Base-by-base conservation (phyloP, 495 filamentous ascomycete species). In the Umbilicaria muhlenbergii region DNA sequence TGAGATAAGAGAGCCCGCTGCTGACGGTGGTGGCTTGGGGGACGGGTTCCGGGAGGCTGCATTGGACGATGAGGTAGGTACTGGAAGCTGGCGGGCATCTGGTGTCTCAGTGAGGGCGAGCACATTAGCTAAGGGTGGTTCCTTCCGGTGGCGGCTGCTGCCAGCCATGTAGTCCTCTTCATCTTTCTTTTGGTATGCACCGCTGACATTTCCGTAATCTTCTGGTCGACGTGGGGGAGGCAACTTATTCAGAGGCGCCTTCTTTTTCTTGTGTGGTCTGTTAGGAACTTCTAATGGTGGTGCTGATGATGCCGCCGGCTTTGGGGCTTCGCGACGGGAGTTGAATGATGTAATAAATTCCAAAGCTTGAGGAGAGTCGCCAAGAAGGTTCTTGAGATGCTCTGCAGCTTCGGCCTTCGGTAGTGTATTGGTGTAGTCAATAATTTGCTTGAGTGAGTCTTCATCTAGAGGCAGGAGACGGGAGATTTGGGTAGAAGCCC, bases 281-380 rank as follows among this genome's bases (percentile, higher is more conserved):
- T 59, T 48, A 10, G 57, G 45, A 24, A 41, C 39, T 18, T 49
- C 44, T 39, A 45, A 32, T 52, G 39, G 45, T 37, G 41, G 32
- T 11, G 56, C 32, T 24, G 54, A 33, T 14, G 51, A 24, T 13
- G 52, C 47, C 50, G 57, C 31, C 2, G 58, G 36, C 35, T 52
- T 61, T 0, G 65, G 63, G 17, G 68, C 63, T 52, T 71, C 60
- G 31, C 83, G 75, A 28, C 75, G 78, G 10, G 78, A 66, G 57
- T 91, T 96, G 69, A 94, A 96, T 35, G 79, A 78, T 17, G 86
- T 76, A 52, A 98, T 94, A 58, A 96, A 98, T 46, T 93, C 86
- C 46, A 95, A 61, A 1, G 82, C 79, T 47, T 82, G 77, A 12
- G 86, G 74, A 5, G 85, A 85, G 57, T 93, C 85, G 37, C 87